Conservation (phyloP, 345 rosid genomes). For the Boechera stricta region DNA sequence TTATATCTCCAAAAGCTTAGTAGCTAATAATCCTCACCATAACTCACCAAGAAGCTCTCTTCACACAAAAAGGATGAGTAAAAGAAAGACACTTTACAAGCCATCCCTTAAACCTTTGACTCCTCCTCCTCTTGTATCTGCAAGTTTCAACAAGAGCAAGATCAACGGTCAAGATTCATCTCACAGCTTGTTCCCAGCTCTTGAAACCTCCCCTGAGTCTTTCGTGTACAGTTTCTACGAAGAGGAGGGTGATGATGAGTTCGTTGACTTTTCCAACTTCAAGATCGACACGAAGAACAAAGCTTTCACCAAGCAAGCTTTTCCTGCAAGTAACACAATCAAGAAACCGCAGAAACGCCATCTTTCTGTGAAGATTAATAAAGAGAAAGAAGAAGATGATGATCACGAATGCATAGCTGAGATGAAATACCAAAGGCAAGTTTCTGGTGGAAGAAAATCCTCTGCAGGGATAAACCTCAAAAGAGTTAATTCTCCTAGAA, state of each 20-base stretch:
- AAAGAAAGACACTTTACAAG: conserved; percentile 57
- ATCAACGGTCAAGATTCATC: conserved; percentile 44
- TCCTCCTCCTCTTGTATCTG: conserved; percentile 37
- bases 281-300: conserved; percentile 47
- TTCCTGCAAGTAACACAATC: conserved; percentile 29
- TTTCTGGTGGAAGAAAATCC: conserved; percentile 48
- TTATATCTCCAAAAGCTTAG: conserved; percentile 47
- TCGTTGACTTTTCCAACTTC: conserved; percentile 53
- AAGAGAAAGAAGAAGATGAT: conserved; percentile 23
- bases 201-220: conserved; percentile 49
- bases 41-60: conserved; percentile 51
- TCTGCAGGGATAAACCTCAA: conserved; percentile 56
- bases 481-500: conserved; percentile 64
- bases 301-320: conserved; percentile 41
- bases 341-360: conserved; percentile 18
- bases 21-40: conserved; percentile 45
- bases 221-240: conserved; percentile 37
- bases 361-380: conserved; percentile 32
- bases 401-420: not conserved
- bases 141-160: conserved; percentile 28
- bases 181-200: conserved; percentile 43
- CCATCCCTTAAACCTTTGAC: conserved; percentile 53
- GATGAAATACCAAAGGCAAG: conserved; percentile 28
- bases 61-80: conserved; percentile 44
- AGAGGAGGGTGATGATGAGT: conserved; percentile 27